Percentiles rank a stretch among this genome's conserved stretches.
Conservation (phyloP, 352 stramenopile genomes). For the Pseudoperonospora humuli region DNA sequence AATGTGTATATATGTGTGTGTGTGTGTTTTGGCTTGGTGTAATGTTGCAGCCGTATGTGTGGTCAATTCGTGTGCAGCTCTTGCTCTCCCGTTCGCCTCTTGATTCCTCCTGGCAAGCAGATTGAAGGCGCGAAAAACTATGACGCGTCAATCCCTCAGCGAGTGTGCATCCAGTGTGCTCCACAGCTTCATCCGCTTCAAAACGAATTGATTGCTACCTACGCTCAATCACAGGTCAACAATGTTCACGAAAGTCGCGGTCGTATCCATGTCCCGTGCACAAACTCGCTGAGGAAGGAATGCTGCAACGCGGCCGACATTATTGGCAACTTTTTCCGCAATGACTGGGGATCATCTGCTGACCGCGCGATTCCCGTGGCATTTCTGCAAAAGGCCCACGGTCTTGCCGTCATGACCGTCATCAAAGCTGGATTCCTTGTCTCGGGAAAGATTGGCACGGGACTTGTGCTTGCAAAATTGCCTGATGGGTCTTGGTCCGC, state of each 20-base stretch:
- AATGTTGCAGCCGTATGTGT: constrained; percentile 24
- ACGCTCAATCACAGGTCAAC: constrained; percentile 29
- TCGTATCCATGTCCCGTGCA: constrained; percentile 37
- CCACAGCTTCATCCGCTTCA: constrained; percentile 40
- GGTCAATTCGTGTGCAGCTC: constrained; percentile 41
- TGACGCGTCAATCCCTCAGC: constrained; percentile 39
- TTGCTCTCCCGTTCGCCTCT: constrained; percentile 39
- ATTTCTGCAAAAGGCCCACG: constrained; percentile 47
- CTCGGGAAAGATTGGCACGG: constrained; percentile 52
- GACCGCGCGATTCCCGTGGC: constrained; percentile 40
- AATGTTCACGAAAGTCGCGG: constrained; percentile 33
- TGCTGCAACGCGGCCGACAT: constrained; percentile 53
- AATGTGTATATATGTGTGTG: not conserved
- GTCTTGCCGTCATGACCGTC: constrained; percentile 46
- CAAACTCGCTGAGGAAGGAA: constrained; percentile 40
- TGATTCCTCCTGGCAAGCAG: constrained; percentile 36
- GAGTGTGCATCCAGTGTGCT: constrained; percentile 50
- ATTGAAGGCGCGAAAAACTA: constrained; percentile 44
- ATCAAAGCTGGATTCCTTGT: constrained; percentile 50
- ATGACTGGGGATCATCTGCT: constrained; percentile 39
- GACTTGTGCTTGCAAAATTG: constrained; percentile 78
- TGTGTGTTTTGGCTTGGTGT: constrained; percentile 1
- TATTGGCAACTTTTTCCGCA: constrained; percentile 56
- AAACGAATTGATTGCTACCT: constrained; percentile 36
- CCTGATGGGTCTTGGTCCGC: constrained; percentile 82